Evolutionary conservation across 768 basidiomycete genomes (phyloP), one percentile per base, ranked within the genome.

Genomic region (Lactarius evosmus): DNA sequence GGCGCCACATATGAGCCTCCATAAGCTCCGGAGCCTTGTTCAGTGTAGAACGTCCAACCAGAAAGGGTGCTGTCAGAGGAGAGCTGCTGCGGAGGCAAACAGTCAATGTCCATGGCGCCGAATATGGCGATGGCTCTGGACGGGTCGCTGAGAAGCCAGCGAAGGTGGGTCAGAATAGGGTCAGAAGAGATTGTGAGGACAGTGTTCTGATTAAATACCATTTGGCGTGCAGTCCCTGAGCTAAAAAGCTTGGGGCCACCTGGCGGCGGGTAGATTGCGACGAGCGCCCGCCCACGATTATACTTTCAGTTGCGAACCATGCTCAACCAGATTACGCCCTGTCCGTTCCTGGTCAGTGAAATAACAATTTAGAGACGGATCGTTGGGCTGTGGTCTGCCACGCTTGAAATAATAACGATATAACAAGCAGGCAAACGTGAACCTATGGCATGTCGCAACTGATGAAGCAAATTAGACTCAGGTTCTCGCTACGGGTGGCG

Each of bases 131-230:
- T 14, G 50, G 32, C 50, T 8, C 7, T 30, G 56, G 19, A 27
- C 30, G 19, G 57, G 33, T 49, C 32, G 29, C 50, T 29, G 50
- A 41, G 40, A 53, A 12, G 30, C 19, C 22, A 32, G 51, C 27
- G 56, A 14, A 29, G 46, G 22, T 27, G 36, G 63, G 58, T 55
- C 29, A 34, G 38, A 40, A 14, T 46, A 52, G 36, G 63, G 58
- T 55, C 29, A 34, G 38, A 40, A 14, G 54, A 52, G 32, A n/a
- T 33, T 19, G 32, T 16, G 25, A 60, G 53, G 40, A 29, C 33
- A 25, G 40, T 27, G 38, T 53, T 30, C 30, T 41, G 49, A 36
- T 65, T 61, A 65, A 65, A 65, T 65, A 65, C 54, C 32, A 52
- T 32, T 22, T 27, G 17, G 64, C 55, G 34, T 34, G 60, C 30